These are phyloP conservation scores for Pelargonium citronellum DNA, from an alignment of 441 rosid genomes.

Conservation along the genomic window DNA sequence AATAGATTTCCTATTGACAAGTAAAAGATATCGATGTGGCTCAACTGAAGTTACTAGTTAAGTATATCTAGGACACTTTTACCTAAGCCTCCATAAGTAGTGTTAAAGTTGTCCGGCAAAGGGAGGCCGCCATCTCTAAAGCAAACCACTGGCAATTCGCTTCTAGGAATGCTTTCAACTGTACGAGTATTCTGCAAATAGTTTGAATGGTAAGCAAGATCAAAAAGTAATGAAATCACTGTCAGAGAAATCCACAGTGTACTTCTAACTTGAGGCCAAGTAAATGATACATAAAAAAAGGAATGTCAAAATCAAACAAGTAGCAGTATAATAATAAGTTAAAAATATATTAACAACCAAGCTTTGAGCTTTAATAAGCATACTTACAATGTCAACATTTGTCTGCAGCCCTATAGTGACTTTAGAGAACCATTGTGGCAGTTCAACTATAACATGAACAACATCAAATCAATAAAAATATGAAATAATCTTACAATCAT, in stretches of 20 bases:
- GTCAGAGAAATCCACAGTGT: not conserved
- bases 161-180: conserved; percentile 2
- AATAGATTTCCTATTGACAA: not conserved
- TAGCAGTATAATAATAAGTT: no score
- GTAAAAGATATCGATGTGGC: not conserved
- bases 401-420: conserved; percentile 8
- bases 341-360: not conserved
- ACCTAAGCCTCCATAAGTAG: conserved; percentile 10
- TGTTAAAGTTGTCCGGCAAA: conserved; percentile 9
- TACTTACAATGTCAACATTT: conserved; percentile 2
- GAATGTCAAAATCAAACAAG: not conserved
- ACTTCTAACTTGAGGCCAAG: not conserved
- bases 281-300: not conserved
- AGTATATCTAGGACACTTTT: not conserved
- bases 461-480: not conserved
- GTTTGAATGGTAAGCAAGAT: not conserved
- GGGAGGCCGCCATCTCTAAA: conserved; percentile 11
- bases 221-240: not conserved
- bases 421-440: conserved; percentile 12
- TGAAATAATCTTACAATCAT: not conserved
- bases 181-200: not conserved
- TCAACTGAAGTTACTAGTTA: not conserved
- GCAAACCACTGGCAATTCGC: conserved; percentile 7
- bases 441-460: conserved; percentile 3
- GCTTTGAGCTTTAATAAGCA: not conserved